These are phyloP conservation scores for Vigna trinervia DNA, from an alignment of 306 rosid genomes.

Conservation along the genomic window DNA sequence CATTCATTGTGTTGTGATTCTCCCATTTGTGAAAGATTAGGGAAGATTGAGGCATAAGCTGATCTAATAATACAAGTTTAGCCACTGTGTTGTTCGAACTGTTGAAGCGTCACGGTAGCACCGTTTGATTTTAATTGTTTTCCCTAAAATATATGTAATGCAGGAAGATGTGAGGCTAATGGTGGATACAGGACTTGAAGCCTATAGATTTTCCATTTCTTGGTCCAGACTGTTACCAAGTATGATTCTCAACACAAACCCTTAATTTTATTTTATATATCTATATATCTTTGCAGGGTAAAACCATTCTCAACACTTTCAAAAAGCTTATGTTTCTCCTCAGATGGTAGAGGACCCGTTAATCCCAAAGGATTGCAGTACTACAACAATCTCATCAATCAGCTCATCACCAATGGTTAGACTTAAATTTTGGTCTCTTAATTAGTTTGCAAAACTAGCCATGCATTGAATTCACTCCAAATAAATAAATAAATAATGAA, in stretches of 20 bases:
- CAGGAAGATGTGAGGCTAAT: constrained; percentile 86
- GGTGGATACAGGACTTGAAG: constrained; percentile 79
- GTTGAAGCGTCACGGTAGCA: no score
- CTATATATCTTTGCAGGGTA: background rate
- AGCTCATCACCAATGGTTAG: constrained; percentile 64
- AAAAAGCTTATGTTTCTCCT: background rate
- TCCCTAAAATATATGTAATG: constrained; percentile 4
- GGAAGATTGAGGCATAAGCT: no score
- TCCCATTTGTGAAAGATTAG: no score
- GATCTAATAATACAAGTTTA: background rate
- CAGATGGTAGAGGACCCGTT: constrained; percentile 79
- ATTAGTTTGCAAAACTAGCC: constrained; percentile 3
- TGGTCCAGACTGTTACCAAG: constrained; percentile 89
- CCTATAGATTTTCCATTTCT: constrained; percentile 85
- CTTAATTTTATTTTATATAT: background rate
- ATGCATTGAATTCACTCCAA: background rate
- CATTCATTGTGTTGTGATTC: no score
- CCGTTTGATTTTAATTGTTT: background rate
- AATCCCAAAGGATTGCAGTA: constrained; percentile 76
- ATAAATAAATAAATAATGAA: background rate
- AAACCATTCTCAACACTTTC: background rate
- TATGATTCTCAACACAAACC: constrained; percentile 26
- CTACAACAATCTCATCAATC: constrained; percentile 81
- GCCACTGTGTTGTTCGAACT: background rate
- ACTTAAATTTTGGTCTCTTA: background rate